A percentile compares a stretch with the other conserved stretches of the same genome.
These are phyloP conservation scores for Talaromyces albobiverticillius DNA, from an alignment of 2,329 filamentous ascomycete genomes.

Conservation along the genomic window DNA sequence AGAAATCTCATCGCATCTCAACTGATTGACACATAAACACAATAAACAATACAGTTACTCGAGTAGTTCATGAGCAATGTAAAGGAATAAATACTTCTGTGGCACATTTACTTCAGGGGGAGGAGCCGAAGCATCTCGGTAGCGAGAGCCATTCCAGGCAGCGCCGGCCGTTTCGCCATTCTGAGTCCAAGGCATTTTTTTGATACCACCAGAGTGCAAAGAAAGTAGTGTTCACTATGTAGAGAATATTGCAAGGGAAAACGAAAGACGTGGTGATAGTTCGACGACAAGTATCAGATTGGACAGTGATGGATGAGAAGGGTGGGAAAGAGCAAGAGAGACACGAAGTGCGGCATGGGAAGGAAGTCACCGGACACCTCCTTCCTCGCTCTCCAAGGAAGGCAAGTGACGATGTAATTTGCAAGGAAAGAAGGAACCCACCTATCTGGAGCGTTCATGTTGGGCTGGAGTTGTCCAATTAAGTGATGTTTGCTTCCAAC, in stretches of 20 bases:
- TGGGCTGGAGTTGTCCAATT: background rate
- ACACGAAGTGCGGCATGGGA: background rate
- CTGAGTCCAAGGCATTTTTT: slow-evolving; percentile 9
- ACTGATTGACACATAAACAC: background rate
- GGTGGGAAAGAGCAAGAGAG: background rate
- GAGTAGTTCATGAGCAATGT: background rate
- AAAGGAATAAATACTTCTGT: slow-evolving; percentile 3
- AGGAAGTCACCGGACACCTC: background rate
- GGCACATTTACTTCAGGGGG: slow-evolving; percentile 12
- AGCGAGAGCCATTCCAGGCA: slow-evolving; percentile 12
- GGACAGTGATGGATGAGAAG: background rate
- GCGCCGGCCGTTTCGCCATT: slow-evolving; percentile 3
- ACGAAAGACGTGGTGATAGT: background rate
- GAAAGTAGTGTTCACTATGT: background rate
- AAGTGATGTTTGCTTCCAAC: background rate
- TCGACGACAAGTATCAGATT: background rate
- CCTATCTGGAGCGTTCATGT: slow-evolving; percentile 19
- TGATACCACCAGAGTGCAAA: background rate
- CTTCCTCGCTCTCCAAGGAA: background rate
- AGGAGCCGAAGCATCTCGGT: slow-evolving; percentile 12
- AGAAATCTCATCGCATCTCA: too few relatives aligned
- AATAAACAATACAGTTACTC: background rate
- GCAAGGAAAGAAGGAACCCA: slow-evolving; percentile 8
- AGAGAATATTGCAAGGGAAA: background rate
- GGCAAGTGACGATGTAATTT: background rate